Evolutionary conservation across 495 filamentous ascomycete species (phyloP), one percentile per base, ranked within the genome.

Genomic region (Trichoderma gamsii): DNA sequence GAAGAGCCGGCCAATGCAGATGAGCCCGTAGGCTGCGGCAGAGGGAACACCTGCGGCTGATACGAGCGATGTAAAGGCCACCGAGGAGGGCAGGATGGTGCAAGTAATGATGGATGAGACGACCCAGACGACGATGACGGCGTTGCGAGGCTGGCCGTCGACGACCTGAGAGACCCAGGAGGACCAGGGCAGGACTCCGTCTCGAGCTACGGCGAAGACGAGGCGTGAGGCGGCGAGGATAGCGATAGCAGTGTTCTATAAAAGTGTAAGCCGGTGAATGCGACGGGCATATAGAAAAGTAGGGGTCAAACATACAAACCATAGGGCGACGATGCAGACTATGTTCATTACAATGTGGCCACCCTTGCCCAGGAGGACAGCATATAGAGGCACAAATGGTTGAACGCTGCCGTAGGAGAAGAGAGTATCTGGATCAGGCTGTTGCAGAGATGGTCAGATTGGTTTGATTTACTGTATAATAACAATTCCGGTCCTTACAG

Each of bases 21-120:
- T 86, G 51, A 90, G 74, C 2, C 86, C 87, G 73, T 90, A 91
- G 66, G 56, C 56, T 11, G 56, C 56, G 8, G 56, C 56, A 1
- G 56, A 61, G 56, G 56, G 56, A 11, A 61, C 56, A 32, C 56
- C 56, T 1, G 56, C 56, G 56, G 56, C 56, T 11, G 56, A 61
- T 8, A 61, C 56, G 13, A 61, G 56, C 8, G 56, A 61, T 3
- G 56, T 61, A 16, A 86, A 91, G 29, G 85, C 88, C 16, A 88
- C 87, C 0, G 76, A 75, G 8, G 81, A 84, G 15, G 87, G 87
- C 0, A 90, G 81, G 11, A 82, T 86, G 21, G 87, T 86, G 23
- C 89, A 78, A 0, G 84, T 82, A 0, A 90, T 79, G 66, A 61
- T 27, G 56, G 56, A 61, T 2, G 56, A 23, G 27, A 61, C 56